Percentiles rank a stretch among this genome's conserved stretches.
These are phyloP conservation scores for Neurospora sp. DNA, from an alignment of 495 filamentous ascomycete species.

Conservation along the genomic window DNA sequence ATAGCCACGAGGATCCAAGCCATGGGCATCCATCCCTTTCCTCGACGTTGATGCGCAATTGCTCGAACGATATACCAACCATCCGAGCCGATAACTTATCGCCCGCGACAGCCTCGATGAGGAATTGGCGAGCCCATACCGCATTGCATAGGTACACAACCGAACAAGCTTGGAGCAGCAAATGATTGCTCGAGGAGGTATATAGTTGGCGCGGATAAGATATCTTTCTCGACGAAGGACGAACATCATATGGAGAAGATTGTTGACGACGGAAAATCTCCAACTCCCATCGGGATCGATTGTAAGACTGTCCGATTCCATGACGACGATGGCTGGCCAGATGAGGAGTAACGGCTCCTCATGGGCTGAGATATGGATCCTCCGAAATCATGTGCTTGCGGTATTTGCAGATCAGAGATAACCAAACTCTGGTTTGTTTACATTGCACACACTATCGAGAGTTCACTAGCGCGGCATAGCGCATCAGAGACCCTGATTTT, in stretches of 20 bases:
- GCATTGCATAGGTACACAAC: neutral
- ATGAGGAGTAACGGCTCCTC: neutral
- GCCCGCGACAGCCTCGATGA: neutral
- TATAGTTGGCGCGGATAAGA: neutral
- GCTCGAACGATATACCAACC: neutral
- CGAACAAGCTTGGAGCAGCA: neutral
- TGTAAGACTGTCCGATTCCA: neutral
- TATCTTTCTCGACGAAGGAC: neutral
- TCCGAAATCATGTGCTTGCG: neutral
- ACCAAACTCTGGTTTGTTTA: neutral
- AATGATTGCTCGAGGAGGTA: too few relatives aligned
- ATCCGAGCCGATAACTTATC: neutral
- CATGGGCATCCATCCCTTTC: accelerated
- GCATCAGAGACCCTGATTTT: neutral
- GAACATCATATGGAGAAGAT: neutral
- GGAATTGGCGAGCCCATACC: neutral
- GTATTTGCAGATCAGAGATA: neutral
- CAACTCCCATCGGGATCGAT: neutral
- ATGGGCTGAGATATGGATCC: neutral
- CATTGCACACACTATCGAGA: neutral
- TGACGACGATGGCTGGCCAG: neutral
- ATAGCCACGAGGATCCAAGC: neutral
- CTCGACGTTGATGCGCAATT: neutral
- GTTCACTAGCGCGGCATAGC: neutral
- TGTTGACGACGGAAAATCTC: neutral